Percentiles rank a stretch among this genome's conserved stretches.
Conservation (phyloP, 2,329 filamentous ascomycete genomes). For the Nemania sp. region DNA sequence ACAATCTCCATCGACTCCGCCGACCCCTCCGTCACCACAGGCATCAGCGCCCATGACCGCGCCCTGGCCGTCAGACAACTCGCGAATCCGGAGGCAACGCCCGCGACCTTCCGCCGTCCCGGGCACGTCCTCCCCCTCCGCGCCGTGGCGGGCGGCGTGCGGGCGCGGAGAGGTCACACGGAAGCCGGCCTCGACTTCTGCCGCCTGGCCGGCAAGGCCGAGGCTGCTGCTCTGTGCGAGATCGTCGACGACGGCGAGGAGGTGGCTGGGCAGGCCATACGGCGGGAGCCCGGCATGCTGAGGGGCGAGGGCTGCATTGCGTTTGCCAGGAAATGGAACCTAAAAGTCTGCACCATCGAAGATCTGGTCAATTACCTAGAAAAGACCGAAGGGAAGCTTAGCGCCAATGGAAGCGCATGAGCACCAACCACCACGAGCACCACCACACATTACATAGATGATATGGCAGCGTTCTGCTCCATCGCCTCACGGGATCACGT, state of each 20-base stretch:
- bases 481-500: neutral
- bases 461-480: neutral
- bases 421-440: neutral
- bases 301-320: constrained; percentile 85
- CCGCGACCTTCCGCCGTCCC: constrained; percentile 78
- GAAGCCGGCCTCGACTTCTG: constrained; percentile 95
- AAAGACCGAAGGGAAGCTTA: constrained; percentile 74
- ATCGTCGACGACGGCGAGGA: constrained; percentile 87
- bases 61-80: constrained; percentile 83
- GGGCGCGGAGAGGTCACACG: constrained; percentile 85
- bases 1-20: constrained; percentile 88
- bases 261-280: constrained; percentile 74
- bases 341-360: constrained; percentile 96
- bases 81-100: constrained; percentile 71
- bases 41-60: constrained; percentile 90
- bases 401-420: constrained; percentile 55
- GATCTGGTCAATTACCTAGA: constrained; percentile 85
- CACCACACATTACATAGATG: neutral
- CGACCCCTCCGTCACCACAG: constrained; percentile 80
- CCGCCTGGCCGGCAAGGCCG: constrained; percentile 79
- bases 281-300: constrained; percentile 86
- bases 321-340: constrained; percentile 88
- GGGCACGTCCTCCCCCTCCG: constrained; percentile 91
- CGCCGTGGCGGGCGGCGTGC: constrained; percentile 82
- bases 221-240: constrained; percentile 89